Conservation (phyloP, 1,139 yeast species). For the Nematodospora anomalae region DNA sequence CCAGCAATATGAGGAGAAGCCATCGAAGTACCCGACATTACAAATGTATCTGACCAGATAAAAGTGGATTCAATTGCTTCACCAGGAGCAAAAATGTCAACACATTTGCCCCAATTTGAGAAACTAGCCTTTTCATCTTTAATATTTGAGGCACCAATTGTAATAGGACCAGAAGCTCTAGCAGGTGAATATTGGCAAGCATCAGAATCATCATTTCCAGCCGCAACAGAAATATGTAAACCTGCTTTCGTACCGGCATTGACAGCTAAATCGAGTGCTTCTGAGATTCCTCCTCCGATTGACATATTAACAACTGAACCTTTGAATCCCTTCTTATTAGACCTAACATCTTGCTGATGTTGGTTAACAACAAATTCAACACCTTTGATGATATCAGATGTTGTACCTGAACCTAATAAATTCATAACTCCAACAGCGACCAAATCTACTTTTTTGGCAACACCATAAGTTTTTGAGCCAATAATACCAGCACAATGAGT, state of each 20-base stretch:
- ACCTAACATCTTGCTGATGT: conserved; percentile 31
- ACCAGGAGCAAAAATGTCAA: conserved; percentile 49
- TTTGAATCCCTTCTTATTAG: conserved; percentile 38
- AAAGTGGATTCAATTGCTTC: conserved; percentile 41
- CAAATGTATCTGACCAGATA: conserved; percentile 35
- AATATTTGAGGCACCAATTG: conserved; percentile 45
- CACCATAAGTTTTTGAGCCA: conserved; percentile 43
- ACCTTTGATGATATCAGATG: conserved; percentile 46
- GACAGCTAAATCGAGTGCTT: conserved; percentile 44
- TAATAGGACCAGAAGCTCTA: conserved; percentile 41
- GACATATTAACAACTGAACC: conserved; percentile 49
- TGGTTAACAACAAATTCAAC: conserved; percentile 42
- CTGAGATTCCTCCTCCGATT: conserved; percentile 43
- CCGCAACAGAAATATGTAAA: conserved; percentile 45
- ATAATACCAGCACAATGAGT: conserved; percentile 50
- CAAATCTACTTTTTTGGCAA: conserved; percentile 43
- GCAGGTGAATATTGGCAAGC: conserved; percentile 48
- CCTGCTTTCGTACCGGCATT: conserved; percentile 45
- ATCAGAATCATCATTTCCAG: conserved; percentile 46
- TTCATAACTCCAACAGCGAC: conserved; percentile 47
- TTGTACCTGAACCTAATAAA: conserved; percentile 40
- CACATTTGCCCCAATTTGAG: conserved; percentile 47
- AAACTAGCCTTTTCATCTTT: conserved; percentile 40
- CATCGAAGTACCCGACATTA: conserved; percentile 47
- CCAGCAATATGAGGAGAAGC: conserved; percentile 48